Percentiles rank a stretch among this genome's conserved stretches.
Conservation (phyloP, 2,329 filamentous ascomycete species). For the Periconia macrospinosa region DNA sequence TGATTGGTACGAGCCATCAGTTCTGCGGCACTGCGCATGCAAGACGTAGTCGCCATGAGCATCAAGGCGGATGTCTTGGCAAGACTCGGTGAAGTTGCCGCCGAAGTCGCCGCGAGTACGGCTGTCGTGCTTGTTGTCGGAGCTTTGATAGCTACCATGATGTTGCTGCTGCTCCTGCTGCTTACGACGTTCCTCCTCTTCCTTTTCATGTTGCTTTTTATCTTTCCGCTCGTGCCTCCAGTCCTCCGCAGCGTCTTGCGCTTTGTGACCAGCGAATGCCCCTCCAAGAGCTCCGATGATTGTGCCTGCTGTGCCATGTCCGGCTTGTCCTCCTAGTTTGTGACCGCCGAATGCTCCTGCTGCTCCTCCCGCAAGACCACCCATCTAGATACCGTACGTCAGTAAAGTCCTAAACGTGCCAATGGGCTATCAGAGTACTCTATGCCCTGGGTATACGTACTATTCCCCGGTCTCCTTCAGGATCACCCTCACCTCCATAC, state of each 20-base stretch:
- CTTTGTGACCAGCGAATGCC: slow-evolving; percentile 27
- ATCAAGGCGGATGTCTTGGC: slow-evolving; percentile 27
- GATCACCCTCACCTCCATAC: slow-evolving; percentile 21
- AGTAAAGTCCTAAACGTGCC: not conserved
- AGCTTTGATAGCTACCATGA: slow-evolving; percentile 1
- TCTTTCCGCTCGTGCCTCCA: slow-evolving; percentile 32
- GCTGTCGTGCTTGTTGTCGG: slow-evolving; percentile 7
- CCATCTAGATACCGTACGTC: slow-evolving; percentile 11
- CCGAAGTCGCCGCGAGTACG: slow-evolving; percentile 21
- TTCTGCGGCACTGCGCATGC: slow-evolving; percentile 26
- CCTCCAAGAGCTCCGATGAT: slow-evolving; percentile 27
- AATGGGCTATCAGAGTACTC: too few species aligned
- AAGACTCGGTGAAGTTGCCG: slow-evolving; percentile 27
- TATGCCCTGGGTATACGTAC: not conserved
- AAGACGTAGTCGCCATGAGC: slow-evolving; percentile 29
- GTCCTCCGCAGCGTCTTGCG: slow-evolving; percentile 22
- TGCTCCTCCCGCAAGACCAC: slow-evolving; percentile 27
- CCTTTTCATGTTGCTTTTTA: slow-evolving; percentile 27
- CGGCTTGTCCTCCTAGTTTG: slow-evolving; percentile 26
- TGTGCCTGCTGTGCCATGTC: slow-evolving; percentile 24
- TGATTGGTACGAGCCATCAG: slow-evolving; percentile 25
- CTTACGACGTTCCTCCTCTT: slow-evolving; percentile 16
- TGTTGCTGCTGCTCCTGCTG: slow-evolving; percentile 17
- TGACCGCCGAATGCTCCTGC: slow-evolving; percentile 30
- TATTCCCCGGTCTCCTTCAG: slow-evolving; percentile 28